These are phyloP conservation scores for Hygrophorus pudorinus DNA, from an alignment of 768 basidiomycete species.

Conservation along the genomic window DNA sequence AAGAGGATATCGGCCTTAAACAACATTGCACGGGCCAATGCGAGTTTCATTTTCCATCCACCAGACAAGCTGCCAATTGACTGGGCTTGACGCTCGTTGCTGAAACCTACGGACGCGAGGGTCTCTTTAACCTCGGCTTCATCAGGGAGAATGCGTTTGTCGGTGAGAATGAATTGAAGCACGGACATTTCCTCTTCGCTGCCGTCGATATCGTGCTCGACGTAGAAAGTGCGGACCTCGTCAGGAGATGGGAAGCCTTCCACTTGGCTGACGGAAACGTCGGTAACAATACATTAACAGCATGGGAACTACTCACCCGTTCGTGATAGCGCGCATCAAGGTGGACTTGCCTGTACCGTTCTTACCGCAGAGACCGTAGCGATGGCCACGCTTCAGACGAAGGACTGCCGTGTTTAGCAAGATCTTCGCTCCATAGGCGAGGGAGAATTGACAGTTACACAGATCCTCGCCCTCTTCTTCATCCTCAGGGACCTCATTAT, in stretches of 20 bases:
- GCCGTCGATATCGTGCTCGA: slow-evolving; percentile 98
- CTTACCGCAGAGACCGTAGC: slow-evolving; percentile 97
- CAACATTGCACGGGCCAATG: slow-evolving; percentile 91
- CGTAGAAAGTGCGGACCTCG: slow-evolving; percentile 97
- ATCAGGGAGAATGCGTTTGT: slow-evolving; percentile 68
- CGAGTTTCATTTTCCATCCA: slow-evolving; percentile 99
- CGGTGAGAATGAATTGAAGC: slow-evolving; percentile 76
- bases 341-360: slow-evolving; percentile 98
- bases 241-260: slow-evolving; percentile 98
- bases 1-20: slow-evolving; percentile 97
- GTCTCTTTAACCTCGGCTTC: slow-evolving; percentile 70
- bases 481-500: slow-evolving; percentile 63
- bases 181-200: slow-evolving; percentile 88
- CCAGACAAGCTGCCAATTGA: slow-evolving; percentile 88
- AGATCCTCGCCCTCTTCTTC: slow-evolving; percentile 98
- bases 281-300: slow-evolving; percentile 17
- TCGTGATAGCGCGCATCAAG: slow-evolving; percentile 88
- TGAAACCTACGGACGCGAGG: slow-evolving; percentile 88
- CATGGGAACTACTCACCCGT: slow-evolving; percentile 37
- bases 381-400: slow-evolving; percentile 96
- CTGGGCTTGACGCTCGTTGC: slow-evolving; percentile 72
- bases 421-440: slow-evolving; percentile 98
- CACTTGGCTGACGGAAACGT: slow-evolving; percentile 56
- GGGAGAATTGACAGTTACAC: slow-evolving; percentile 98
- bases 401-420: slow-evolving; percentile 92